Percentiles rank a stretch among this genome's conserved stretches.
Conservation (phyloP, 441 rosid species). For the Populus trichocarpa region DNA sequence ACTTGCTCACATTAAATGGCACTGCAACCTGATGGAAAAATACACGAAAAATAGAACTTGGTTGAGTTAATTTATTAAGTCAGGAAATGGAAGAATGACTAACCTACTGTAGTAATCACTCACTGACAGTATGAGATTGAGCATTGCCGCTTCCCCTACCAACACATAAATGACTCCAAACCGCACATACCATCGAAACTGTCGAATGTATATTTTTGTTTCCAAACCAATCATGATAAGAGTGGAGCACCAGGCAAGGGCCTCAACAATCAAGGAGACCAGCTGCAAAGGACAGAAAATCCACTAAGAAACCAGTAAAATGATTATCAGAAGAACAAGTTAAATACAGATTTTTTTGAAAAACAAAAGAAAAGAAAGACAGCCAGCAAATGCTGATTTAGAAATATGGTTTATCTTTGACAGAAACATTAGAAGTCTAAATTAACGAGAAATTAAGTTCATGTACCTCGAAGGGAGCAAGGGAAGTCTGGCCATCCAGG, state of each 20-base stretch:
- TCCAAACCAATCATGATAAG: conserved; percentile 73
- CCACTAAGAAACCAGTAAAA: background rate
- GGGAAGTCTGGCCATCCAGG: conserved; percentile 47
- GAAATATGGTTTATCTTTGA: background rate
- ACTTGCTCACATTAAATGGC: background rate
- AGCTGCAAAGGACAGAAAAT: conserved; percentile 41
- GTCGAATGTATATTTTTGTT: conserved; percentile 65
- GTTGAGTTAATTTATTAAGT: background rate
- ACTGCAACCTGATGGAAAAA: background rate
- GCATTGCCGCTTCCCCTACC: conserved; percentile 79
- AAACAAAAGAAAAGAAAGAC: background rate
- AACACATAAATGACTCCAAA: conserved; percentile 79
- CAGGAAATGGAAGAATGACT: conserved; percentile 13
- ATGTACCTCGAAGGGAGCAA: conserved; percentile 83
- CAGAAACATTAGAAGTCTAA: background rate
- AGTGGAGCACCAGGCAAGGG: conserved; percentile 84
- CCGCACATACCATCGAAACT: conserved; percentile 90
- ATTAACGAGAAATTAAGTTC: background rate
- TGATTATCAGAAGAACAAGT: background rate
- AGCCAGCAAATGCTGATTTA: background rate
- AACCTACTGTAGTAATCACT: conserved; percentile 57
- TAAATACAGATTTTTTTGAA: background rate
- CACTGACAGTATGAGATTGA: conserved; percentile 62
- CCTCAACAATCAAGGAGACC: conserved; percentile 55
- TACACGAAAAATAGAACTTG: background rate